Evolutionary conservation across 106 monocot species (phyloP), one percentile per base, ranked within the genome.

Genomic region (Dendrobium chrysotoxum): DNA sequence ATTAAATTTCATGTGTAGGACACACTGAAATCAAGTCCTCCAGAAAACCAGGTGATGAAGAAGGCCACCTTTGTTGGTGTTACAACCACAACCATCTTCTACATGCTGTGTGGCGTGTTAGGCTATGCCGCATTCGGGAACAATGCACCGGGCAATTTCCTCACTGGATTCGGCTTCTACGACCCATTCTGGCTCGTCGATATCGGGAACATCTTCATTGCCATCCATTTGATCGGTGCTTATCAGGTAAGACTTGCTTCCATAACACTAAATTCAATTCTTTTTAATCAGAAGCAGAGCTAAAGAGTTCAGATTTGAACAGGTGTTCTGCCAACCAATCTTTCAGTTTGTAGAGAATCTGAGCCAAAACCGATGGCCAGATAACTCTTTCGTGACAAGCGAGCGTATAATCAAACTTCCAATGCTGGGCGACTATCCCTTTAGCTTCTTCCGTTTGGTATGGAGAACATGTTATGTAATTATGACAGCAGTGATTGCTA

Each of bases 101-200:
- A 96, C 88, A 82, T 94, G 86, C 82, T 92, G 23, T 97, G 94
- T 45, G 96, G 96, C 1, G 94, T 94, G 81, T 79, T 94, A 85
- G 96, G 96, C 13, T 97, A 97, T 61, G 90, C 92, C 8, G 94
- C 96, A 7, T 97, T 97, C 80, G 94, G 96, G 1, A 90, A 97
- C 79, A 38, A 38, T 0, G 90, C 96, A n/a, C 94, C 92, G 0
- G 94, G 92, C 12, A 97, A 97, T 83, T 86, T 94, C 67, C 94
- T 97, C 66, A 97, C 94, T 1, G 96, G 96, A 5, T 97, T 97
- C 28, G 94, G 96, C 50, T 97, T 97, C 85, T 97, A 97, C 85
- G 86, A 96, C 78, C 96, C 93, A 0, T 96, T 75, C 85, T 96
- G 96, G 92, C 85, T 89, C 2, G 83, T 92, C 42, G 89, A 89